phyloP scores from a whole-genome alignment of 2,329 filamentous ascomycete genomes.

The Phyllosticta capitalensis region DNA sequence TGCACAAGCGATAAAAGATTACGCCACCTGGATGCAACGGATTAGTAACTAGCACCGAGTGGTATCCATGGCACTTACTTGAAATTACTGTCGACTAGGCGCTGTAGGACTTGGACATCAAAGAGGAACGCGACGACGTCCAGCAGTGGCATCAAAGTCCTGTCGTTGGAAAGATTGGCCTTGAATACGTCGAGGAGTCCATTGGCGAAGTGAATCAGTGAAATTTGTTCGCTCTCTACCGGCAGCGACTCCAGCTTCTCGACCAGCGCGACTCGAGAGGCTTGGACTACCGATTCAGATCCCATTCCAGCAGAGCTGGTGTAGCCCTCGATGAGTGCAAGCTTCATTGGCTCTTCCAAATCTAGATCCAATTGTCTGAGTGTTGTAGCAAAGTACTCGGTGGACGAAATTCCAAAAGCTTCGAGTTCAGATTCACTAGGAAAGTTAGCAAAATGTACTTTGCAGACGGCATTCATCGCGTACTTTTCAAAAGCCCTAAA shows the following conservation, averaged over 20 bases:
- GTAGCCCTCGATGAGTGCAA: slow-evolving; percentile 53
- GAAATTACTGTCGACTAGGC: slow-evolving; percentile 37
- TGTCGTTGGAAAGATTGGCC: slow-evolving; percentile 44
- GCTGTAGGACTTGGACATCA: slow-evolving; percentile 35
- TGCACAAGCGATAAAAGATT: slow-evolving; percentile 61
- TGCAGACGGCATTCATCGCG: slow-evolving; percentile 18
- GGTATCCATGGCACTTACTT: slow-evolving; percentile 34
- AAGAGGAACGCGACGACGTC: slow-evolving; percentile 67
- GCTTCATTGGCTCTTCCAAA: slow-evolving; percentile 13
- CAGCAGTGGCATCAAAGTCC: slow-evolving; percentile 64
- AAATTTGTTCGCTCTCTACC: slow-evolving; percentile 14
- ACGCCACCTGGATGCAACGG: slow-evolving; percentile 37
- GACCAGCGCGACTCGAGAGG: slow-evolving; percentile 56
- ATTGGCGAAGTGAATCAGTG: slow-evolving; percentile 18
- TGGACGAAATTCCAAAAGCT: slow-evolving; percentile 44
- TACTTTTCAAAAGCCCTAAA: slow-evolving; percentile 3
- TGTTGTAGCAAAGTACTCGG: slow-evolving; percentile 48
- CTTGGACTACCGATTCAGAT: slow-evolving; percentile 64
- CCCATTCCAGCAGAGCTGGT: slow-evolving; percentile 69
- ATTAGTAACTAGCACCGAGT: slow-evolving; percentile 8
- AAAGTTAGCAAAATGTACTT: not conserved
- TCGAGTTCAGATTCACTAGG: slow-evolving; percentile 8
- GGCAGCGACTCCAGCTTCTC: slow-evolving; percentile 28
- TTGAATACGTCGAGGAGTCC: slow-evolving; percentile 23
- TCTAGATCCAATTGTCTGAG: slow-evolving; percentile 23